These are phyloP conservation scores for Auricularia heimuer DNA, from an alignment of 768 basidiomycete genomes.

Conservation along the genomic window DNA sequence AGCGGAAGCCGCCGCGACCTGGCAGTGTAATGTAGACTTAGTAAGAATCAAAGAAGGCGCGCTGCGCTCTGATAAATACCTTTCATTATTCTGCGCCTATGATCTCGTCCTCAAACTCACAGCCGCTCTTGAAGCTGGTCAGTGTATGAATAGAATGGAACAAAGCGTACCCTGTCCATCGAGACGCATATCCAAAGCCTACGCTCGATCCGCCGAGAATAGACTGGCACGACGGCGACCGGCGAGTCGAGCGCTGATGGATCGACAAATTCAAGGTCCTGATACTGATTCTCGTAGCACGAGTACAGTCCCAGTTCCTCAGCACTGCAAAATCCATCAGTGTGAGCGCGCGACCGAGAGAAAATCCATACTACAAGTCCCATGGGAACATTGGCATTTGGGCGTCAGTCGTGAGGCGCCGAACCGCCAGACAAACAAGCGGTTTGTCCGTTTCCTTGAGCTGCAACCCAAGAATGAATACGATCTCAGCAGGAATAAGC, in stretches of 20 bases:
- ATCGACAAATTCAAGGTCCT: conserved; percentile 12
- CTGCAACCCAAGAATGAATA: too few species aligned
- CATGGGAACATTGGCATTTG: conserved; percentile 16
- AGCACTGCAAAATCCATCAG: conserved; percentile 9
- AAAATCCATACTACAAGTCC: conserved; percentile 14
- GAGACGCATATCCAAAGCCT: not conserved
- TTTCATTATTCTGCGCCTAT: too few species aligned
- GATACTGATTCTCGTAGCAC: conserved; percentile 13
- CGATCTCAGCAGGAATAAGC: too few species aligned
- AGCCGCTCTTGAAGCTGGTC: not conserved
- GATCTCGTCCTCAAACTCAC: not conserved
- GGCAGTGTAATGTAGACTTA: too few species aligned
- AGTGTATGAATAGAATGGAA: not conserved
- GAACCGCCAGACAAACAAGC: conserved; percentile 4
- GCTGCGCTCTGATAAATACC: too few species aligned
- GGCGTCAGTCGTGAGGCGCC: conserved; percentile 7
- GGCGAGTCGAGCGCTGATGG: not conserved
- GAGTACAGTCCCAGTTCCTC: conserved; percentile 14
- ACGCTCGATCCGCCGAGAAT: not conserved
- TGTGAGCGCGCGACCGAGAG: not conserved
- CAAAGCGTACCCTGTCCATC: not conserved
- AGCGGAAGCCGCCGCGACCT: too few species aligned
- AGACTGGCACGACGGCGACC: not conserved
- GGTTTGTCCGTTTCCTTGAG: not conserved
- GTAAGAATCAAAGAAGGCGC: too few species aligned